A percentile compares a stretch with the other conserved stretches of the same genome.
Evolutionary conservation across 83 land plant species (phyloP).

Genomic region (Picea abies): DNA sequence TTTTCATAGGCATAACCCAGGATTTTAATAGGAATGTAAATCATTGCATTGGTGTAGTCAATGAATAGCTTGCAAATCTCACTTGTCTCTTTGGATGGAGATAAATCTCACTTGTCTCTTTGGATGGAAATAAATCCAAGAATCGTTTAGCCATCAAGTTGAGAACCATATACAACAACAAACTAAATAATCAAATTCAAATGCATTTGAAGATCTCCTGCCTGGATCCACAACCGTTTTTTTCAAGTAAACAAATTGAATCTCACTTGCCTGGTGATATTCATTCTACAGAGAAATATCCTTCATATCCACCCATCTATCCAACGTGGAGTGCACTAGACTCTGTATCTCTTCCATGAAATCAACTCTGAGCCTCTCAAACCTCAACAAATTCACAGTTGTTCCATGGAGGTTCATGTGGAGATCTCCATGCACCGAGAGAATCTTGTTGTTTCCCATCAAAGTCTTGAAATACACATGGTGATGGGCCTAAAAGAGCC

Average conservation of each 20-base stretch:
- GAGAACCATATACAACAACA: background rate
- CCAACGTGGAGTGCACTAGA: too few species aligned
- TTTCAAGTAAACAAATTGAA: too few species aligned
- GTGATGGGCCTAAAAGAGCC: slow-evolving; percentile 24
- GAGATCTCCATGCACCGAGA: slow-evolving; percentile 46
- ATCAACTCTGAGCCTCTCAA: too few species aligned
- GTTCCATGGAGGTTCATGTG: slow-evolving; percentile 54
- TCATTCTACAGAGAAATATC: too few species aligned
- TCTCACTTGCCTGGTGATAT: too few species aligned
- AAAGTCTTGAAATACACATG: slow-evolving; percentile 47
- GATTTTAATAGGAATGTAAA: background rate
- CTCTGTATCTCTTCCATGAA: too few species aligned
- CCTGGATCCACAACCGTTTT: too few species aligned
- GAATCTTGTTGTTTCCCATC: slow-evolving; percentile 46
- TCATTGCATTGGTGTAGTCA: background rate
- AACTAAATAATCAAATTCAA: background rate
- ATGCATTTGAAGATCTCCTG: too few species aligned
- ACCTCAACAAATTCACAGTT: too few species aligned
- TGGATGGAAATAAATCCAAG: slow-evolving; percentile 9
- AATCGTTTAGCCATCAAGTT: slow-evolving; percentile 3
- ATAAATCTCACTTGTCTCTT: too few species aligned
- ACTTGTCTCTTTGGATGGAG: background rate
- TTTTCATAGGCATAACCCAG: background rate
- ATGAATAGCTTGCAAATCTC: background rate
- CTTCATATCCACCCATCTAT: too few species aligned